phyloP scores from a whole-genome alignment of 305 asterid genomes.

The Solanum chacoense region DNA sequence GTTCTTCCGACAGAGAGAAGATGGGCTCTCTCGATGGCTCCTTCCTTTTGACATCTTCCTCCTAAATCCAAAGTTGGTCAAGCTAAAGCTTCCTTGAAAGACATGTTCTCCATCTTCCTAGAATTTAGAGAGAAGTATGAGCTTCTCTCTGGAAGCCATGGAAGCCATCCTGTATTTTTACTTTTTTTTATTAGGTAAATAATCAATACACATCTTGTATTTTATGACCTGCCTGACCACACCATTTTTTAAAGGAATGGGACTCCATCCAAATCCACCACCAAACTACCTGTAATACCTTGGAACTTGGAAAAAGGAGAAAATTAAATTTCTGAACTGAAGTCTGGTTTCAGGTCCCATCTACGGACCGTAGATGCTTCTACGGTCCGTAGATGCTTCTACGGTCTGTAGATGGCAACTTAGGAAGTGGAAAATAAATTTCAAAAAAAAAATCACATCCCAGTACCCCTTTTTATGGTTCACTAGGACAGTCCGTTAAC shows the following conservation, averaged over 20 bases:
- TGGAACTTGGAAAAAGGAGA: too few species aligned
- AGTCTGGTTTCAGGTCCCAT: too few species aligned
- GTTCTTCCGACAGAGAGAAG: not conserved
- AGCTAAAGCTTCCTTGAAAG: not conserved
- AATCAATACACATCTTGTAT: not conserved
- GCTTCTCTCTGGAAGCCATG: not conserved
- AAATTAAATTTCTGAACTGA: too few species aligned
- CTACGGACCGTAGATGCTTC: too few species aligned
- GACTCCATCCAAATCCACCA: not conserved
- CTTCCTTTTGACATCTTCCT: not conserved
- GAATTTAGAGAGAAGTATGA: not conserved
- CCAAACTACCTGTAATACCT: not conserved
- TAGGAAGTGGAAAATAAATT: not conserved
- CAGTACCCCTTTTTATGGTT: not conserved
- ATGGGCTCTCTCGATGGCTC: not conserved
- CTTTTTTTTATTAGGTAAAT: not conserved
- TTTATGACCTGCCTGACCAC: not conserved
- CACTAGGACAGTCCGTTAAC: not conserved
- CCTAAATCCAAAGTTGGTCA: not conserved
- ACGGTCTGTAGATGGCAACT: too few species aligned
- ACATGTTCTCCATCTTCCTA: not conserved
- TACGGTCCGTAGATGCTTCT: too few species aligned
- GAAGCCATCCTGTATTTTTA: not conserved
- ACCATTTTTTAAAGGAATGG: not conserved
- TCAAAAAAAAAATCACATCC: not conserved